These are phyloP conservation scores for Lactarius deliciosus DNA, from an alignment of 768 basidiomycete species.

Conservation along the genomic window DNA sequence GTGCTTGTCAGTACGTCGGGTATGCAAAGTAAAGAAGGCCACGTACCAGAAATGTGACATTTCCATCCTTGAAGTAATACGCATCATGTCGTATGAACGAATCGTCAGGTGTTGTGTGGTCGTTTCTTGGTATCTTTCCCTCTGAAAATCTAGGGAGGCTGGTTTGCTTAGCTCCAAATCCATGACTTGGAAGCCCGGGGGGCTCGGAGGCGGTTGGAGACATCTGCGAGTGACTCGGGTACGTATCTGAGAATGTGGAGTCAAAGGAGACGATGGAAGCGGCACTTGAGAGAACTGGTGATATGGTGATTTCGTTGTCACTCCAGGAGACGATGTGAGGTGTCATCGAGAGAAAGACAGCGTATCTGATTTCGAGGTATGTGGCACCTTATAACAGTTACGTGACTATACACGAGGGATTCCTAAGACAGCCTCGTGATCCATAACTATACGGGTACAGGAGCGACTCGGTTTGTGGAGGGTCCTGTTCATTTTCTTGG, in stretches of 20 bases:
- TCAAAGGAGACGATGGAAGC: conserved; percentile 6
- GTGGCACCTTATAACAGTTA: no score
- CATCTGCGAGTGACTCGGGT: neutral
- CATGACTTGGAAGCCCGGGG: neutral
- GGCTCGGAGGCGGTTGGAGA: neutral
- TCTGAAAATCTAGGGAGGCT: neutral
- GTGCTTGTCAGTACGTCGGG: neutral
- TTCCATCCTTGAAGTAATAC: conserved; percentile 26
- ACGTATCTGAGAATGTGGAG: conserved; percentile 1
- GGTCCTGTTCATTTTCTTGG: no score
- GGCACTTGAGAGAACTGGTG: conserved; percentile 2
- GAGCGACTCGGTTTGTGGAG: no score
- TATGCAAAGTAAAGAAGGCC: no score
- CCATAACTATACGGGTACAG: no score
- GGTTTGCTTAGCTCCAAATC: neutral
- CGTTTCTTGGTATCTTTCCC: neutral
- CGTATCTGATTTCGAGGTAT: neutral
- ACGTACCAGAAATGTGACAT: conserved; percentile 24
- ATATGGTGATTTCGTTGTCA: neutral
- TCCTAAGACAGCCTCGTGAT: no score
- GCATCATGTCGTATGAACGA: conserved; percentile 15
- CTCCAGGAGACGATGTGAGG: conserved; percentile 6
- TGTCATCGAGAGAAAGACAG: neutral
- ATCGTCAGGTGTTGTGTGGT: neutral
- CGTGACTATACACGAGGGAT: no score